Percentiles rank a stretch among this genome's conserved stretches.
Conservation (phyloP, 1,284 basidiomycete species). For the Thecaphora frezii region DNA sequence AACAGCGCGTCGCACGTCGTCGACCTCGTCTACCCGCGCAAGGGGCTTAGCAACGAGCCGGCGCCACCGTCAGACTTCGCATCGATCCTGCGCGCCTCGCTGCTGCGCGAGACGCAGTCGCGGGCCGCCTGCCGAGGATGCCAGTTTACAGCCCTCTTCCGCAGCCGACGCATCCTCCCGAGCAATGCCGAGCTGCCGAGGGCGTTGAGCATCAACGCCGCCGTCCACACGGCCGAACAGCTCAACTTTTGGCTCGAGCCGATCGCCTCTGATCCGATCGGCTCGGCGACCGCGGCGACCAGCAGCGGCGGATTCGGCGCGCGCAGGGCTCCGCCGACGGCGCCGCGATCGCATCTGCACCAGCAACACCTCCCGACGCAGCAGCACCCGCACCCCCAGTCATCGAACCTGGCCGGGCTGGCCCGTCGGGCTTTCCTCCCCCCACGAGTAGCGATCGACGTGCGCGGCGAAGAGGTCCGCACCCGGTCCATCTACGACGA, state of each 20-base stretch:
- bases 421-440: slow-evolving; percentile 61
- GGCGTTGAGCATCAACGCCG: slow-evolving; percentile 84
- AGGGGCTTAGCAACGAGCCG: slow-evolving; percentile 65
- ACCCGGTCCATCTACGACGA: slow-evolving; percentile 26
- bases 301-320: slow-evolving; percentile 54
- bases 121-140: slow-evolving; percentile 84
- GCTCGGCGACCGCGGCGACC: neutral
- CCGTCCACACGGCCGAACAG: slow-evolving; percentile 75
- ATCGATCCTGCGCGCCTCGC: slow-evolving; percentile 73
- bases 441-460: slow-evolving; percentile 52
- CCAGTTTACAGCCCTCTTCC: slow-evolving; percentile 56
- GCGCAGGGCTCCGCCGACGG: too few relatives aligned
- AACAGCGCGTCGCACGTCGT: slow-evolving; percentile 60
- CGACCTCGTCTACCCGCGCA: slow-evolving; percentile 85
- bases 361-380: neutral
- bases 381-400: neutral
- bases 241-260: slow-evolving; percentile 76
- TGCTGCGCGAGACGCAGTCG: slow-evolving; percentile 78
- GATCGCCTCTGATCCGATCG: slow-evolving; percentile 12
- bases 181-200: slow-evolving; percentile 67
- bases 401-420: too few relatives aligned
- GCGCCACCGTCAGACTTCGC: slow-evolving; percentile 67
- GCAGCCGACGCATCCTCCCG: slow-evolving; percentile 72
- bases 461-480: slow-evolving; percentile 34
- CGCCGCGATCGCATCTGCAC: too few relatives aligned